Base-by-base conservation (phyloP, 805 yeast genomes). In the Barnettozyma botsteinii region DNA sequence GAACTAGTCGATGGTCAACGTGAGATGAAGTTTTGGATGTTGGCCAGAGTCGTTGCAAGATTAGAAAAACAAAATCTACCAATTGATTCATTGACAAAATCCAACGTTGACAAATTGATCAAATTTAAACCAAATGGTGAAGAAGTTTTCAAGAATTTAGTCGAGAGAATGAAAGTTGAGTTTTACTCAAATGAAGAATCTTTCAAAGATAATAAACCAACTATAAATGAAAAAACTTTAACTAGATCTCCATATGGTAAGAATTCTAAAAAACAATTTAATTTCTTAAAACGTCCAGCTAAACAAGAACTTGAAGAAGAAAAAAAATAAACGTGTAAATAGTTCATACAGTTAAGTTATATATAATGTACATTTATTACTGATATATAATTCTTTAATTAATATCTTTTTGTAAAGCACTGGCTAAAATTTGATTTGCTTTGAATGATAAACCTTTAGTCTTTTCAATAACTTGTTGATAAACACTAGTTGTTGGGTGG, bases 21-120 rank as follows among this genome's bases (percentile, higher is more conserved):
- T 43, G 95, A 86, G 57, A 72, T 85, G 70, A 76, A 81, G 51
- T 73, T 78, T 48, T 84, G 94, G 78, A 65, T 77, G 53, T 72
- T 78, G 8, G 96, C 95, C n/a, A 76, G 85, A 60, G 70, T 77
- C 4, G 91, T 84, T 6, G 96, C 95, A n/a, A 72, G 95, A 50
- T 66, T 82, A 38, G 80, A 84, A 62, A 62, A 71, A 36, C 86
- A 81, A 55, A 77, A 73, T 4, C 61, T 73, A 40, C 73, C 72
- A 18, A 41, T 75, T 15, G 80, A 78, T 50, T 47, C 55, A 7
- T 53, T 78, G 25, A 83, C 95, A 10, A 50, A 65, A 45, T 64
- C 67, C 45, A 83, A 85, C 52, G 75, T 79, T 33, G 59, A 62
- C 3, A 74, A 77, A 50, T 62, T 84, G 40, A 59, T 69, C 7